These are phyloP conservation scores for Phytophthora crassamura DNA, from an alignment of 352 stramenopile species.

Conservation along the genomic window DNA sequence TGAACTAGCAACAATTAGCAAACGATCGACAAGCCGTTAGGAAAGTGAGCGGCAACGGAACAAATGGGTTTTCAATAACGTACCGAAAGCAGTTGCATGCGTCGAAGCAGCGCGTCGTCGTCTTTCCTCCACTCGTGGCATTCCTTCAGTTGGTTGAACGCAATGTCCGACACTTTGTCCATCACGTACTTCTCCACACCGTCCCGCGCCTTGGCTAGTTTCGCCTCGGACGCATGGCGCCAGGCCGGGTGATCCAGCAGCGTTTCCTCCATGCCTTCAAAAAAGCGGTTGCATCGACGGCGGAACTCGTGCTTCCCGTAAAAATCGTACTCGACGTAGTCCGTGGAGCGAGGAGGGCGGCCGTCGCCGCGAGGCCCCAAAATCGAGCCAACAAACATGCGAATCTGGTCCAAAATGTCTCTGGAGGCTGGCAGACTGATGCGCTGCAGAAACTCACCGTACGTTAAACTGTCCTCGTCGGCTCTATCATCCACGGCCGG, in stretches of 20 bases:
- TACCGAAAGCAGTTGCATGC: slow-evolving; percentile 88
- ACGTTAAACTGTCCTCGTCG: slow-evolving; percentile 63
- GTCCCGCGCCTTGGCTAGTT: slow-evolving; percentile 72
- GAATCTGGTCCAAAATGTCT: slow-evolving; percentile 77
- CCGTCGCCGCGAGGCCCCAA: slow-evolving; percentile 80
- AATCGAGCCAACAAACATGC: slow-evolving; percentile 80
- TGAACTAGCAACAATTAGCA: slow-evolving; percentile 23
- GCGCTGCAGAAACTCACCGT: slow-evolving; percentile 79
- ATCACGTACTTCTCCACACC: slow-evolving; percentile 94
- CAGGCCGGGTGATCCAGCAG: slow-evolving; percentile 65
- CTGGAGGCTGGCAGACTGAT: slow-evolving; percentile 75
- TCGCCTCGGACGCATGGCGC: slow-evolving; percentile 69
- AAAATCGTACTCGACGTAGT: slow-evolving; percentile 86
- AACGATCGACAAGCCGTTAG: neutral
- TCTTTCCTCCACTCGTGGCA: slow-evolving; percentile 77
- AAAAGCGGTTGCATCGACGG: slow-evolving; percentile 74
- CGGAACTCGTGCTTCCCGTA: slow-evolving; percentile 78
- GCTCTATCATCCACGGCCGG: slow-evolving; percentile 35
- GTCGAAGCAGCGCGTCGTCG: slow-evolving; percentile 69
- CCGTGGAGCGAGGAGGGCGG: slow-evolving; percentile 60
- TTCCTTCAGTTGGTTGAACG: slow-evolving; percentile 73
- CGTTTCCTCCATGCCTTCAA: slow-evolving; percentile 72
- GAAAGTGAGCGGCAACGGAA: neutral
- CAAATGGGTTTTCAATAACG: slow-evolving; percentile 5
- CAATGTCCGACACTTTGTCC: slow-evolving; percentile 86